Base-by-base conservation (phyloP, 345 rosid genomes). In the Pugionium cornutum region DNA sequence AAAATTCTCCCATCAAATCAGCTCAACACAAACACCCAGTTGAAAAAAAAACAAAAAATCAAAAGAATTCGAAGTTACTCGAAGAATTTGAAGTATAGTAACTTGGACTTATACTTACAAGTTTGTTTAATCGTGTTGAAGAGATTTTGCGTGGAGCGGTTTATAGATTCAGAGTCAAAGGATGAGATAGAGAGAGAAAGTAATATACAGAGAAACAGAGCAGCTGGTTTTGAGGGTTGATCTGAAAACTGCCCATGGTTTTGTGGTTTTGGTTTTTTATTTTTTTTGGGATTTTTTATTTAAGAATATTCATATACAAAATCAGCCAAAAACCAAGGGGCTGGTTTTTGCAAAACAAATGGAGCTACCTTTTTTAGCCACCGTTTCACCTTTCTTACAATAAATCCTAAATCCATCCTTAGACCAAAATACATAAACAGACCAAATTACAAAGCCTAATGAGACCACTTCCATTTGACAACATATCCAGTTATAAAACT, bases 171-270 rank as follows among this genome's bases (percentile, higher is more conserved):
- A 36, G 44, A 40, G 44, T 40, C n/a, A 39, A 40, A 40, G 44
- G 10, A 40, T 7, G 5, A 40, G 44, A 40, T 1, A 40, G 44
- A 40, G 2, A 4, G 44, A 40, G 44, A 40, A 7, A 40, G 3
- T 1, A 3, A 34, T 34, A 34, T 0, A 40, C 0, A 40, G n/a
- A 40, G 4, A 40, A 40, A 40, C 44, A 40, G 44, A 40, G 44
- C 10, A 40, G n/a, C 2, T 40, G 44, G 44, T 40, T 40, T 40
- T 40, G 6, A 0, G 2, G 41, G 7, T 37, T 37, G 0, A n/a
- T 40, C 44, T 40, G 44, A 40, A 40, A 40, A 40, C 44, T 40
- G 44, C 44, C 44, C 44, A 40, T 40, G 44, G 44, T 40, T 40
- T 40, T 40, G 44, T 34, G 5, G 5, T 34, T 34, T 3, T 34